Evolutionary conservation across 2,329 filamentous ascomycete species (phyloP).

Genomic region (Cadophora luteo-olivacea): DNA sequence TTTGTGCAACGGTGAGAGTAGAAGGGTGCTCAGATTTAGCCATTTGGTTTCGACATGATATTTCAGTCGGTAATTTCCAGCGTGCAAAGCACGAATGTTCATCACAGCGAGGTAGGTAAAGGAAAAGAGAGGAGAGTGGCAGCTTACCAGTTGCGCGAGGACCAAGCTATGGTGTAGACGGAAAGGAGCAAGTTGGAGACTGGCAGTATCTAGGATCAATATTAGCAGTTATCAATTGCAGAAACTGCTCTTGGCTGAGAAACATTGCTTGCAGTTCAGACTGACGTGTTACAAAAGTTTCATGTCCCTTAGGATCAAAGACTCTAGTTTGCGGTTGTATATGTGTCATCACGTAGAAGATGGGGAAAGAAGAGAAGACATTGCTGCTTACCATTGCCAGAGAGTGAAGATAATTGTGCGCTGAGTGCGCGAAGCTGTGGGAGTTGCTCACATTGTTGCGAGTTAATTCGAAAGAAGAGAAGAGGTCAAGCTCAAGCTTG

Average conservation of each 20-base stretch:
- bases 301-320: conserved; percentile 87
- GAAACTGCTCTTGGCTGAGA: conserved; percentile 7
- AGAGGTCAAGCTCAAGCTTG: conserved; percentile 29
- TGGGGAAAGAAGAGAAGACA: conserved; percentile 36
- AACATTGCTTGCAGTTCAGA: conserved; percentile 65
- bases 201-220: conserved; percentile 1
- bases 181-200: not conserved
- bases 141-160: conserved; percentile 19
- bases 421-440: conserved; percentile 31
- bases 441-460: conserved; percentile 35
- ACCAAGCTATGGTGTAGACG: not conserved
- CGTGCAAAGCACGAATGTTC: conserved; percentile 52
- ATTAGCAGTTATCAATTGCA: conserved; percentile 8
- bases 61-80: conserved; percentile 98
- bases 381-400: conserved; percentile 35
- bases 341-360: conserved; percentile 75
- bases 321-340: conserved; percentile 94
- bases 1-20: conserved; percentile 6
- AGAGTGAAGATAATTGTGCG: not conserved
- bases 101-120: conserved; percentile 42
- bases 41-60: conserved; percentile 82
- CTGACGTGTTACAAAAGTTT: conserved; percentile 93
- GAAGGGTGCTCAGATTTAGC: conserved; percentile 76
- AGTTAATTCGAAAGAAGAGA: conserved; percentile 23
- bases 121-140: conserved; percentile 5